Base-by-base conservation (phyloP, 805 yeast genomes). In the Alloascoidea africana region DNA sequence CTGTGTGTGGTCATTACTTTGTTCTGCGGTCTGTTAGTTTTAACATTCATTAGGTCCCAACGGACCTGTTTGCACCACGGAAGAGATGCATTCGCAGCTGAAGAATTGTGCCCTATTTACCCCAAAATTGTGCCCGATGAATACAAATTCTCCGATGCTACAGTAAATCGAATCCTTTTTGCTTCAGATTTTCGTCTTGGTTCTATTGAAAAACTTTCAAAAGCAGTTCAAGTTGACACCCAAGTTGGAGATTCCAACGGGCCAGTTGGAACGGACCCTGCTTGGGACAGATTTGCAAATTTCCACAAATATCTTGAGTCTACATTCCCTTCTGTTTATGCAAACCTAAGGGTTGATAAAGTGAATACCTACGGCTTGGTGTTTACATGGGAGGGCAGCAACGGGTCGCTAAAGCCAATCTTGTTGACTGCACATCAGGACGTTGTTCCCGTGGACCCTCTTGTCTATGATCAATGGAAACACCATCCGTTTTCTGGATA, bases 381-480 rank as follows among this genome's bases (percentile, higher is more conserved):
- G 6, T 30, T 42, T 18, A 42, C 41, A 16, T 43, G 46, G 45
- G 35, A 42, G 17, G 46, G 46, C 2, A 17, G 34, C 38, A 36
- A 36, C 3, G 18, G 27, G 8, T 38, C 50, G 2, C 55, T 73
- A 42, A 74, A 76, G 48, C 85, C 85, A 13, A 44, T 75, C 32
- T 46, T 77, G 54, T 57, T 77, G 34, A 65, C 75, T 36, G 83
- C 83, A 1, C 86, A 78, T 49, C 75, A 68, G 49, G 85, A 77
- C 46, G 76, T 73, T 5, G 86, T 78, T 27, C 86, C 86, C 1
- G 73, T 75, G 5, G 77, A 73, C 44, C 49, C 56, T 14, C 66
- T 40, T 27, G 68, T 78, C 0, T 51, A 65, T 37, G 53, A 48
- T 14, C 59, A 67, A 39, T 78, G 85, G 85, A 55, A 55, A 1